Conservation (phyloP, 2,329 filamentous ascomycete species). For the Xylariales sp. region DNA sequence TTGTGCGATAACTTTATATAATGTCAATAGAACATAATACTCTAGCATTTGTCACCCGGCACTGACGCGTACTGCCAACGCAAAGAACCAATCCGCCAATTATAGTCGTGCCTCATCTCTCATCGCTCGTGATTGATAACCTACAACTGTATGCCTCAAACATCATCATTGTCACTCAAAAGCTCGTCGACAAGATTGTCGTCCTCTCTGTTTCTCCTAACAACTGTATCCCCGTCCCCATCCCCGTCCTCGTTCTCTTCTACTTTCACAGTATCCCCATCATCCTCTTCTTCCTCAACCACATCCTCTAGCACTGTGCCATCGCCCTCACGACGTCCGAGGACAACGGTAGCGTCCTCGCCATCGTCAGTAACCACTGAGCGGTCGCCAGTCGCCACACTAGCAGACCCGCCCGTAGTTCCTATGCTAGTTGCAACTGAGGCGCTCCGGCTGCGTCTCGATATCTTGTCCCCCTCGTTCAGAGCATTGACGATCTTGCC, state of each 20-base stretch:
- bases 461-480: conserved; percentile 51
- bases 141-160: conserved; percentile 4
- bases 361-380: conserved; percentile 23
- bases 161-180: conserved; percentile 37
- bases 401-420: conserved; percentile 3
- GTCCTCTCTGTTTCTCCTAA: conserved; percentile 19
- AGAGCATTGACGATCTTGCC: conserved; percentile 75
- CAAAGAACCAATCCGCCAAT: neutral
- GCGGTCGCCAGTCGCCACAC: conserved; percentile 21
- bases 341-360: conserved; percentile 28
- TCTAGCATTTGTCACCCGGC: neutral
- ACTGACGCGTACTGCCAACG: neutral
- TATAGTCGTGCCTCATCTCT: conserved; percentile 1
- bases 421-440: conserved; percentile 29
- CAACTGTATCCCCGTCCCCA: conserved; percentile 23
- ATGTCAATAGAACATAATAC: neutral
- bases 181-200: conserved; percentile 37
- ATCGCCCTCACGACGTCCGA: conserved; percentile 19
- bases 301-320: conserved; percentile 35
- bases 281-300: conserved; percentile 35
- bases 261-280: conserved; percentile 24
- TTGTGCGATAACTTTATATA: neutral
- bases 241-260: neutral
- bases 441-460: conserved; percentile 39
- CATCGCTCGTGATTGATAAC: neutral